Percentiles rank a stretch among this genome's conserved stretches.
Evolutionary conservation across 2,329 filamentous ascomycete genomes (phyloP).

Genomic region (Cercospora janseana): DNA sequence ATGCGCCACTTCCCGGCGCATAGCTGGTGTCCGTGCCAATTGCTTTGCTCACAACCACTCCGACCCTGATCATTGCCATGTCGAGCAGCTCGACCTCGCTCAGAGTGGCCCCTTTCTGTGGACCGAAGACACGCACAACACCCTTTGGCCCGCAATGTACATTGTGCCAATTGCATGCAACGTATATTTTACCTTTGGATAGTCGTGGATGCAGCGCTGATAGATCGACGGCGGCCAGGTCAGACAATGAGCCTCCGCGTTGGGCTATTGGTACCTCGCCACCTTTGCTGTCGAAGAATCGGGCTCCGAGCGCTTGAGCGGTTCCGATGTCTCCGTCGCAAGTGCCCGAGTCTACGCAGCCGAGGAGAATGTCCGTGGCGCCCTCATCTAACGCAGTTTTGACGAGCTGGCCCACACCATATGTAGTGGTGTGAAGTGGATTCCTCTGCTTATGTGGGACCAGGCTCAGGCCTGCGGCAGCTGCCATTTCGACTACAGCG

Average conservation of each 20-base stretch:
- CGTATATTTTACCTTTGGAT: slow-evolving; percentile 46
- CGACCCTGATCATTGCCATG: slow-evolving; percentile 45
- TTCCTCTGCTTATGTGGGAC: slow-evolving; percentile 48
- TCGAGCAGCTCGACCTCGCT: slow-evolving; percentile 47
- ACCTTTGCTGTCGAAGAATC: slow-evolving; percentile 44
- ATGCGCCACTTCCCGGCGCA: slow-evolving; percentile 51
- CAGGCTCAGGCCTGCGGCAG: slow-evolving; percentile 52
- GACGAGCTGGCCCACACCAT: slow-evolving; percentile 53
- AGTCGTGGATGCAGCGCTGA: slow-evolving; percentile 42
- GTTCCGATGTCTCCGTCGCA: slow-evolving; percentile 56
- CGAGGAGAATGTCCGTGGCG: slow-evolving; percentile 49
- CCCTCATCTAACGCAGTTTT: slow-evolving; percentile 48
- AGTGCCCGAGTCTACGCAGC: slow-evolving; percentile 56
- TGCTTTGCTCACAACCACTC: slow-evolving; percentile 38
- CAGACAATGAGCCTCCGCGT: slow-evolving; percentile 44
- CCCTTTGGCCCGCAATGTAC: slow-evolving; percentile 51
- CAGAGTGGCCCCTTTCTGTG: slow-evolving; percentile 52
- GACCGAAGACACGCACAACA: slow-evolving; percentile 53
- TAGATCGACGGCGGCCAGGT: slow-evolving; percentile 44
- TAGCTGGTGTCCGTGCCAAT: slow-evolving; percentile 41
- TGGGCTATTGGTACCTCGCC: slow-evolving; percentile 40
- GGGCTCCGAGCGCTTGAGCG: slow-evolving; percentile 54
- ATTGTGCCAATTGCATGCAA: slow-evolving; percentile 54
- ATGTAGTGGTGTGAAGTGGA: slow-evolving; percentile 52
- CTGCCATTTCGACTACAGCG: slow-evolving; percentile 55